phyloP scores from a whole-genome alignment of 1,284 basidiomycete genomes.

The Amylostereum areolatum region DNA sequence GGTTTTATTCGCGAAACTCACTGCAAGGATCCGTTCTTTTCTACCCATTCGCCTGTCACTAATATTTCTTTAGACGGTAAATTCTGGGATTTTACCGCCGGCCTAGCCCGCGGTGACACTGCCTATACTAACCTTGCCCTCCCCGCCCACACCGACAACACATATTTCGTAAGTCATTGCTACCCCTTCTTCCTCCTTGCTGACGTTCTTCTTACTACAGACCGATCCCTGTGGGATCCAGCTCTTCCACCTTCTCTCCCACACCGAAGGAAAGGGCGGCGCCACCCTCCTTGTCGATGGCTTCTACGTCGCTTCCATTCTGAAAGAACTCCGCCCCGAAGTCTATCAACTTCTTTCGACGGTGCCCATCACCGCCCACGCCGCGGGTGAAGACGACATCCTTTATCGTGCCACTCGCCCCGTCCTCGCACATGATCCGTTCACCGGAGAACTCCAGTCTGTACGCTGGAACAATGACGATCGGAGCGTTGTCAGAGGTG shows the following conservation, averaged over 20 bases:
- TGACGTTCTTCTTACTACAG: constrained; percentile 29
- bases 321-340: constrained; percentile 70
- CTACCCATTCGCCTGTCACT: constrained; percentile 1
- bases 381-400: constrained; percentile 71
- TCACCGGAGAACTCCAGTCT: constrained; percentile 61
- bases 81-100: constrained; percentile 97
- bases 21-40: constrained; percentile 42
- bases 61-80: constrained; percentile 58
- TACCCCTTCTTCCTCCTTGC: not conserved
- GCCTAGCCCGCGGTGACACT: constrained; percentile 87
- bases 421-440: constrained; percentile 59
- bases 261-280: constrained; percentile 80
- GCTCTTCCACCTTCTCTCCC: constrained; percentile 90
- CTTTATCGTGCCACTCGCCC: constrained; percentile 69
- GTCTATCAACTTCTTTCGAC: constrained; percentile 69
- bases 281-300: constrained; percentile 90
- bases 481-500: constrained; percentile 67
- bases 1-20: constrained; percentile 92
- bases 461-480: constrained; percentile 97
- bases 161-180: constrained; percentile 70
- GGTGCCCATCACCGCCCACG: constrained; percentile 77
- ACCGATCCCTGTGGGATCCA: constrained; percentile 93
- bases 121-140: constrained; percentile 88
- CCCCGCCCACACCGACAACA: constrained; percentile 92
- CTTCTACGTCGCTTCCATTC: constrained; percentile 82